Base-by-base conservation (phyloP, 805 yeast species). In the Cyberlindnera lachancei region DNA sequence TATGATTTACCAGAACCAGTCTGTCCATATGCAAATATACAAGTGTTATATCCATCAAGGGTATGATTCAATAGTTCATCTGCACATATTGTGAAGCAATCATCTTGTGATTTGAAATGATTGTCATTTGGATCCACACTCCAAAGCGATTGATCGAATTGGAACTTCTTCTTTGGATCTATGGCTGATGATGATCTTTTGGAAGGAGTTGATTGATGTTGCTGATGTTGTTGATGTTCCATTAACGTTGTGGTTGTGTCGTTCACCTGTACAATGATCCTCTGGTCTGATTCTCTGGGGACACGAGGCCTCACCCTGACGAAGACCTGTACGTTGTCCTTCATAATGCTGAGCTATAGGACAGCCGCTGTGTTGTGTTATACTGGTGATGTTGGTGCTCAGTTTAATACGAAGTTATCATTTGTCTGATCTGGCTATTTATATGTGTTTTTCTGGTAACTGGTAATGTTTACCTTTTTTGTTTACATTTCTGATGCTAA, bases 1-100 rank as follows among this genome's bases (percentile, higher is more conserved):
- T 72, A 78, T 0, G 94, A 76, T 48, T 84, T 84, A 1, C 95
- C 95, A 0, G 92, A 70, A 2, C 83, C 88, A 1, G 94, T 85
- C 52, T 85, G 94, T 5, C 87, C 88, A 46, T 80, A 79, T 1
- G 87, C 86, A 53, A 79, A 74, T 1, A 80, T 75, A 49, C 85
- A 79, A 3, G 82, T 79, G 41, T 80, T 78, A 52, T 67, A 76
- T 0, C 94, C 94, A 41, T 70, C 71, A 31, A 81, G 52, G 4
- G 83, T 64, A 60, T 75, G 85, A 18, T 69, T 64, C 7, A 83
- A 56, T 36, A 79, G 61, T 25, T 74, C 77, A 9, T 64, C 61
- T 1, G 88, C 94, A 13, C 75, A 62, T 10, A 58, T 52, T 3
- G 56, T 48, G 46, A 78, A 83, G 4, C 80, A 68, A 2, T 52